phyloP scores from a whole-genome alignment of 78 protist species.

The Speleostelium caveatum region DNA sequence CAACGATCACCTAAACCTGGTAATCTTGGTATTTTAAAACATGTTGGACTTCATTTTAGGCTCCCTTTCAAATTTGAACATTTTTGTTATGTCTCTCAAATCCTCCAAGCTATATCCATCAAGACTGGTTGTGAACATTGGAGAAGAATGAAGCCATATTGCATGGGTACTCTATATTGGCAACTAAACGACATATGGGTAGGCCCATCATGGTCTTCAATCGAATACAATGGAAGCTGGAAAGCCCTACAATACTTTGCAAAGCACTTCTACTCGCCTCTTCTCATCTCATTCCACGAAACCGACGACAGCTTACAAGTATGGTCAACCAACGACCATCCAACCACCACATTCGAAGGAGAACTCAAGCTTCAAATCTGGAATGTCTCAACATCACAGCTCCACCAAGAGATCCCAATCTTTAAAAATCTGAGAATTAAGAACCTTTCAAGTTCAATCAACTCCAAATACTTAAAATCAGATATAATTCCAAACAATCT shows the following conservation, averaged over 20 bases:
- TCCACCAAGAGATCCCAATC: background rate
- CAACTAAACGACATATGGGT: slow-evolving; percentile 91
- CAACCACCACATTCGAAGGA: background rate
- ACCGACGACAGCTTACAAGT: background rate
- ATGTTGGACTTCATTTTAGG: slow-evolving; percentile 59
- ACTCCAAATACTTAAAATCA: background rate
- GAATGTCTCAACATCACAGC: background rate
- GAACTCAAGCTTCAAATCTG: background rate
- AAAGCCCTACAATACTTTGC: slow-evolving; percentile 86
- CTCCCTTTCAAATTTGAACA: slow-evolving; percentile 36
- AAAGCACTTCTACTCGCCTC: slow-evolving; percentile 53
- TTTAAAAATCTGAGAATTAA: background rate
- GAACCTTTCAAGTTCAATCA: background rate
- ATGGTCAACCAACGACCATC: slow-evolving; percentile 33
- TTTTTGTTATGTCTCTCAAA: slow-evolving; percentile 43
- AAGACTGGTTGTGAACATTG: slow-evolving; percentile 84
- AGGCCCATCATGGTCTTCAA: slow-evolving; percentile 86
- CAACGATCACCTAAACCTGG: slow-evolving; percentile 81
- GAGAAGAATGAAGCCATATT: slow-evolving; percentile 75
- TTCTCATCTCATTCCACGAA: slow-evolving; percentile 30
- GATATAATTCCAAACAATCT: background rate
- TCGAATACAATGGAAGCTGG: slow-evolving; percentile 85
- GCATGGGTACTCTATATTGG: slow-evolving; percentile 93
- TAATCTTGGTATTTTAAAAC: slow-evolving; percentile 60
- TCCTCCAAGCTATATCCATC: slow-evolving; percentile 69